Conservation (phyloP, 2,329 filamentous ascomycete genomes). For the Fusarium sp. region DNA sequence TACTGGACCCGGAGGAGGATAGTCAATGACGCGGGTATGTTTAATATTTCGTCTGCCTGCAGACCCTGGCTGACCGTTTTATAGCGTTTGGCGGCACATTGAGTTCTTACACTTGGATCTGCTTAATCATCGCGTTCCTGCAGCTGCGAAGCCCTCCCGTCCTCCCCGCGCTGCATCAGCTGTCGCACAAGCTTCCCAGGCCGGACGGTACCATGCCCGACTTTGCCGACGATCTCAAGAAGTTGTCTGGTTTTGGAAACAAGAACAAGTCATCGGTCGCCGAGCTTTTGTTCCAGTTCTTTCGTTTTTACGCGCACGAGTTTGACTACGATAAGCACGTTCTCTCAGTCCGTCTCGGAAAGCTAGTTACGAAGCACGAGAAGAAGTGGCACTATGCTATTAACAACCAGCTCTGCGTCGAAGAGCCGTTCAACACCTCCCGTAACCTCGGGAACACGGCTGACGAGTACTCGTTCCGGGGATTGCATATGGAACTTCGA, state of each 20-base stretch:
- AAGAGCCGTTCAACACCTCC: conserved; percentile 92
- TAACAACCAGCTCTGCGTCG: conserved; percentile 90
- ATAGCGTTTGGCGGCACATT: conserved; percentile 90
- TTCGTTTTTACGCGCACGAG: conserved; percentile 93
- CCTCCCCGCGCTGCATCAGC: conserved; percentile 84
- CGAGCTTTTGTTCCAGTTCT: conserved; percentile 93
- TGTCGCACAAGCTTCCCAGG: conserved; percentile 59
- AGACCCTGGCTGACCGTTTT: conserved; percentile 31
- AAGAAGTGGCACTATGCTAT: conserved; percentile 87
- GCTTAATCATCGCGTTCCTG: conserved; percentile 95
- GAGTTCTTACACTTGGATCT: conserved; percentile 99
- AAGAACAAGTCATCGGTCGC: conserved; percentile 86
- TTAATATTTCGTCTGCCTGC: not conserved
- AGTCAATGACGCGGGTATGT: conserved; percentile 94
- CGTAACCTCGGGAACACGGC: conserved; percentile 96
- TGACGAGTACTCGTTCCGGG: conserved; percentile 92
- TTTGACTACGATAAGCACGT: conserved; percentile 88
- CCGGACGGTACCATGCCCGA: conserved; percentile 75
- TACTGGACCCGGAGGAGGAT: conserved; percentile 95
- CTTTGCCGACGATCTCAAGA: conserved; percentile 88
- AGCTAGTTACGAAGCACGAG: conserved; percentile 79
- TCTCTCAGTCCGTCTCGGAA: conserved; percentile 86
- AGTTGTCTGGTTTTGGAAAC: conserved; percentile 77
- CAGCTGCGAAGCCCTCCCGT: conserved; percentile 88
- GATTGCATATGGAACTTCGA: conserved; percentile 88